Base-by-base conservation (phyloP, 2,329 filamentous ascomycete species). In the Whalleya microplaca region DNA sequence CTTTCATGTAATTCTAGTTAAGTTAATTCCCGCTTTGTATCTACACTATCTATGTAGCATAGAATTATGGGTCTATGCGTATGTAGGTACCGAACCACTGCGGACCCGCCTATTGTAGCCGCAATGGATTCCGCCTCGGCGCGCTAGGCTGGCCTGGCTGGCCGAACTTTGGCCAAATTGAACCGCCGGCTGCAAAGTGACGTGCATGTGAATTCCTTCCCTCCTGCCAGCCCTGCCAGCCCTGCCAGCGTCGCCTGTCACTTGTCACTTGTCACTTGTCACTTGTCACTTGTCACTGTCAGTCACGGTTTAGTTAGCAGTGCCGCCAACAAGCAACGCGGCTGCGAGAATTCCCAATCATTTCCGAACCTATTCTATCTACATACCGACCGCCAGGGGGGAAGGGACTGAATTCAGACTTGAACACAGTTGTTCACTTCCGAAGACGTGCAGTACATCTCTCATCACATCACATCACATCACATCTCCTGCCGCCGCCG, bases 171-270 rank as follows among this genome's bases (percentile, higher is more conserved):
- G 32, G 32, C 32, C 10, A 6, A 37, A 37, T 7, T 12, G 14
- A 12, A 12, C 14, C 32, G 32, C 32, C 32, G 55, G 55, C 57
- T 63, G 52, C 57, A 58, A 52, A 59, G 60, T 63, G 60, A 63
- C 60, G 60, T 63, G 60, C 60, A 63, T 63, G 48, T 41, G 37
- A 45, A 21, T 48, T 42, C 40, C 40, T 48, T 53, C 44, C 55
- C 55, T 49, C 53, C 51, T 58, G 23, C 23, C 23, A 27, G 23
- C 23, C 23, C 9, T 27, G 4, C 3, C 14, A 37, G 9, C 32
- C n/a, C n/a, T 37, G 14, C 32, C 32, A 5, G 7, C 3, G 32
- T 16, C 32, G 14, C 23, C 9, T 27, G 32, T 3, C 5, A 14
- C 32, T 37, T 12, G 32, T 16, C 32, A 37, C 23, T 27, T 27